Base-by-base conservation (phyloP, 352 stramenopile genomes). In the Thalassiosira livingstoniorum region DNA sequence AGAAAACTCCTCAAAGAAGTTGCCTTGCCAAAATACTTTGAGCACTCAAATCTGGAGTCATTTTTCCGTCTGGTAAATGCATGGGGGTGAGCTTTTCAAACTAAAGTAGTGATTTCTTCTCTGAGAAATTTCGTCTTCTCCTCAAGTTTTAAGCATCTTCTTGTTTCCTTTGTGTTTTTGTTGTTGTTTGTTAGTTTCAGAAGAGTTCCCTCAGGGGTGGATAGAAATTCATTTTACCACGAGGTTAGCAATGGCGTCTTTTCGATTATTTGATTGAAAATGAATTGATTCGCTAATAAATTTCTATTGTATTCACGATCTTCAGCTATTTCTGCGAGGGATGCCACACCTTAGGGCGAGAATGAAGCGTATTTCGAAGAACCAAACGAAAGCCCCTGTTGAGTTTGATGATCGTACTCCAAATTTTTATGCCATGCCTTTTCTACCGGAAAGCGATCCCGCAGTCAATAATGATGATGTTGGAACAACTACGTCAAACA, bases 271-370 rank as follows among this genome's bases (percentile, higher is more conserved):
- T n/a, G 39, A 47, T 18, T 18, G 39, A 47, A 47, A 47, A 47
- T 15, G 39, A 47, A 47, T 18, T 7, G 7, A 7, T 15, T 47
- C 7, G 15, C 15, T 7, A 7, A 7, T 47, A 47, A 18, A 18
- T 47, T 47, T 29, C 47, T 58, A 7, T 58, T 58, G 27, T 25
- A 4, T 27, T 58, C 27, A 27, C 21, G 27, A 7, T 7, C 27
- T 7, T 29, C 21, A 58, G 47, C 27, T 58, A n/a, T 58, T 58
- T n/a, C n/a, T 58, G 5, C 47, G 47, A 25, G 47, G 47, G 4
- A 58, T 58, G 47, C 47, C 47, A 4, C 47, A 58, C 47, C 47
- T 58, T 58, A 10, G 27, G 7, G n/a, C 47, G 47, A 58, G 47
- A 27, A 58, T 58, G 47, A 58, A n/a, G 47, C 47, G 47, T 7